Conservation (phyloP, 2,329 filamentous ascomycete species). For the Diplodia mutila region DNA sequence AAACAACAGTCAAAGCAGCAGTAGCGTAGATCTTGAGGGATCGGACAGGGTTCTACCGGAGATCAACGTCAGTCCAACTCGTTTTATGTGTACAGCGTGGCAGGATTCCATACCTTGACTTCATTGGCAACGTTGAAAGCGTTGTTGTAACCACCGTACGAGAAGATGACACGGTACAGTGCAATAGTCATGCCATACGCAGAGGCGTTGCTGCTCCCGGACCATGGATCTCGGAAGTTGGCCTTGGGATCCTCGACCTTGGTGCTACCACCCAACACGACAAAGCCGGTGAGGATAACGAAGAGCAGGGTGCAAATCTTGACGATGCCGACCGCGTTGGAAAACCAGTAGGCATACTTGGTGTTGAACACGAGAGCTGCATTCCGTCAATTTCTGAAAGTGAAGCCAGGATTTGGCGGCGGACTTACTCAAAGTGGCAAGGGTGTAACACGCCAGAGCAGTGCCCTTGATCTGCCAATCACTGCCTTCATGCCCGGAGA, state of each 20-base stretch:
- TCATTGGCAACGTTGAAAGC: conserved; percentile 73
- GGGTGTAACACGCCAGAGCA: conserved; percentile 65
- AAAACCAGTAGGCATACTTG: conserved; percentile 59
- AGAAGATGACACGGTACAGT: conserved; percentile 69
- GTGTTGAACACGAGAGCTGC: conserved; percentile 58
- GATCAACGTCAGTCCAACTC: background rate
- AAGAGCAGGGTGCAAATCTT: conserved; percentile 44
- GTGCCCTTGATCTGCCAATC: conserved; percentile 70
- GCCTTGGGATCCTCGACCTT: conserved; percentile 33
- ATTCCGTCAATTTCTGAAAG: background rate
- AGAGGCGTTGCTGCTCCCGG: conserved; percentile 39
- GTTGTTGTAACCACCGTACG: conserved; percentile 65
- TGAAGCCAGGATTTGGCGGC: background rate
- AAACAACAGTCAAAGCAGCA: conserved; percentile 63
- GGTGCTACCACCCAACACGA: conserved; percentile 36
- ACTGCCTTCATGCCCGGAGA: conserved; percentile 54
- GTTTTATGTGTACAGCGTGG: background rate
- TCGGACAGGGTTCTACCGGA: conserved; percentile 61
- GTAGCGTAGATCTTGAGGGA: conserved; percentile 67
- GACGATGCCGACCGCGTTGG: conserved; percentile 47
- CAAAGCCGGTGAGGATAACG: conserved; percentile 42
- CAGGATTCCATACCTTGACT: conserved; percentile 52
- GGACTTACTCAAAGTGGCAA: conserved; percentile 59
- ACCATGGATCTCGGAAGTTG: conserved; percentile 37
- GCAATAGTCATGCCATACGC: conserved; percentile 57